A percentile compares a stretch with the other conserved stretches of the same genome.
These are phyloP conservation scores for Fusarium secorum DNA, from an alignment of 2,329 filamentous ascomycete genomes.

Conservation along the genomic window DNA sequence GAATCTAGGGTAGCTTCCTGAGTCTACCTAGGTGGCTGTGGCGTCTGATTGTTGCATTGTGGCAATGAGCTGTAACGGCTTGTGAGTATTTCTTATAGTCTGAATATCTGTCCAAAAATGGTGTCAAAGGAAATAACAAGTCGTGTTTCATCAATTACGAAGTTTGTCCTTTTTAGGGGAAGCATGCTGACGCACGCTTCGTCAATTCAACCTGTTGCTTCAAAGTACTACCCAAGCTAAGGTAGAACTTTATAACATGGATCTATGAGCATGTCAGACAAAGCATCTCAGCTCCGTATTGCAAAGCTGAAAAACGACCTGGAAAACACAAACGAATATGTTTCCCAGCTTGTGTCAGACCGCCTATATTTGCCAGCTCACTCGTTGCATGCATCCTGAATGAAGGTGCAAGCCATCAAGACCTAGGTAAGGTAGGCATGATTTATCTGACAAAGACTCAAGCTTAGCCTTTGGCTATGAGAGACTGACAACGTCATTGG, in stretches of 20 bases:
- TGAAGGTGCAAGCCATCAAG: neutral
- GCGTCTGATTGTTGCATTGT: slow-evolving; percentile 12
- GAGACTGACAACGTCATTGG: slow-evolving; percentile 43
- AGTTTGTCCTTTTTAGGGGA: neutral
- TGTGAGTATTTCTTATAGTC: neutral
- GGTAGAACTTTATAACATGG: neutral
- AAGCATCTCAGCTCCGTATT: neutral
- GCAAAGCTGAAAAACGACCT: neutral
- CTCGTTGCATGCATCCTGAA: neutral
- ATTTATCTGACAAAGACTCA: slow-evolving; percentile 25
- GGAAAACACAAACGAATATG: neutral
- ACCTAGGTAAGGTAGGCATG: slow-evolving; percentile 18
- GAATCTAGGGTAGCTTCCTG: slow-evolving; percentile 11
- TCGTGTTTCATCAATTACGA: neutral
- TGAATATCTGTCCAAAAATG: neutral
- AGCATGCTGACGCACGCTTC: neutral
- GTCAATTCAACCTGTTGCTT: neutral
- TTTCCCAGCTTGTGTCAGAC: slow-evolving; percentile 1
- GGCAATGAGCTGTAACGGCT: slow-evolving; percentile 6
- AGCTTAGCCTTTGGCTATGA: slow-evolving; percentile 8
- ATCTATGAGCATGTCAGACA: neutral
- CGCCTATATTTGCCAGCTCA: neutral
- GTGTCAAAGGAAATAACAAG: neutral
- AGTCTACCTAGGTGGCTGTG: neutral
- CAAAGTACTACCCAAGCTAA: neutral